Percentiles rank a stretch among this genome's conserved stretches.
These are phyloP conservation scores for Aspergillus wentii DNA, from an alignment of 495 filamentous ascomycete species.

Conservation along the genomic window DNA sequence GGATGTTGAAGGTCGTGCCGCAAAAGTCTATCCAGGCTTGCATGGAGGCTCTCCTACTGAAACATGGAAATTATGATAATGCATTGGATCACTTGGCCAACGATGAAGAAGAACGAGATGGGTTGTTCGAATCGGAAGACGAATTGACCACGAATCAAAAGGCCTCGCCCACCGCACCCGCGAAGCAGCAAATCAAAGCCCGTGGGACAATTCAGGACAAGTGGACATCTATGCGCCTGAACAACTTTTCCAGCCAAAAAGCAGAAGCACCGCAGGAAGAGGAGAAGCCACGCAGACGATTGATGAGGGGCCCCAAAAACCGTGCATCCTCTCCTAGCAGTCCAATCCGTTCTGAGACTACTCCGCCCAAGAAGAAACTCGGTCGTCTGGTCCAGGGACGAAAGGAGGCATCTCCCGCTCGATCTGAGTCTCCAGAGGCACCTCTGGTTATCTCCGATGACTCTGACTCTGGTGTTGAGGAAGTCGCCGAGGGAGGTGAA, in stretches of 20 bases:
- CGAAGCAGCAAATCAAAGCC: slow-evolving; percentile 58
- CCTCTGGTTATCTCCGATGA: slow-evolving; percentile 47
- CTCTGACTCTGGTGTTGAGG: slow-evolving; percentile 48
- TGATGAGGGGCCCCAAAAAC: slow-evolving; percentile 35
- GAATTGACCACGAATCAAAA: slow-evolving; percentile 23
- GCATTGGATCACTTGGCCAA: slow-evolving; percentile 48
- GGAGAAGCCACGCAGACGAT: slow-evolving; percentile 29
- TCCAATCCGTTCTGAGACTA: slow-evolving; percentile 17
- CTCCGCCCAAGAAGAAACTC: slow-evolving; percentile 34
- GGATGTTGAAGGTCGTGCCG: slow-evolving; percentile 51
- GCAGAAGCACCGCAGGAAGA: slow-evolving; percentile 19
- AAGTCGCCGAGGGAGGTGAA: slow-evolving; percentile 25
- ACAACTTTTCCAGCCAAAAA: slow-evolving; percentile 12
- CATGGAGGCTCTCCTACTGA: slow-evolving; percentile 45
- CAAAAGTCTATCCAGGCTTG: slow-evolving; percentile 43
- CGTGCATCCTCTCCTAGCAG: slow-evolving; percentile 22
- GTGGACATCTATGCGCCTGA: slow-evolving; percentile 46
- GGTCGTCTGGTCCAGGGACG: slow-evolving; percentile 58
- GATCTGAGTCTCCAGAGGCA: slow-evolving; percentile 33
- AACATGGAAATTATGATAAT: slow-evolving; percentile 54
- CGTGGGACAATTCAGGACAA: slow-evolving; percentile 57
- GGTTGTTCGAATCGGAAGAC: slow-evolving; percentile 27
- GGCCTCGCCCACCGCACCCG: slow-evolving; percentile 17
- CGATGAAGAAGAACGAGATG: slow-evolving; percentile 13
- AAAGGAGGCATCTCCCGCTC: slow-evolving; percentile 40